These are phyloP conservation scores for Naganishia liquefaciens DNA, from an alignment of 1,284 basidiomycete species.

Conservation along the genomic window DNA sequence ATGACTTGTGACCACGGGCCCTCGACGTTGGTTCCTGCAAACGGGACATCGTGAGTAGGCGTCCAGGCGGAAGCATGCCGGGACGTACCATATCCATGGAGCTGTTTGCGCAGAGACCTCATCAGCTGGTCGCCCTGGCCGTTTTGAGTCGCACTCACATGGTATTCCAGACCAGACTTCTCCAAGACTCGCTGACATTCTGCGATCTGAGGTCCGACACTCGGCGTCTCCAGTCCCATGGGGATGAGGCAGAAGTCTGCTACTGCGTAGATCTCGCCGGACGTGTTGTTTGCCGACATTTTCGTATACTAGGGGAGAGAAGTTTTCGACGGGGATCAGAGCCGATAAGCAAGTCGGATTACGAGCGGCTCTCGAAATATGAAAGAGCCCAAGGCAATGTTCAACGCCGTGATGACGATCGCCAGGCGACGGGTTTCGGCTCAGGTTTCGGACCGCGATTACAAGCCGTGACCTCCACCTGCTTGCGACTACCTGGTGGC, in stretches of 20 bases:
- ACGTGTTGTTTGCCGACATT: slow-evolving; percentile 5
- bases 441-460: too few species aligned
- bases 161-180: slow-evolving; percentile 75
- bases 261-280: slow-evolving; percentile 31
- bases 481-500: too few species aligned
- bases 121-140: background rate
- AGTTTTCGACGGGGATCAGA: too few species aligned
- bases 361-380: too few species aligned
- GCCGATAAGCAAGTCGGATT: too few species aligned
- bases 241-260: slow-evolving; percentile 53
- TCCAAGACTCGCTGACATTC: slow-evolving; percentile 75
- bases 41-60: background rate
- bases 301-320: background rate
- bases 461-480: too few species aligned
- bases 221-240: slow-evolving; percentile 50
- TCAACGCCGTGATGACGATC: background rate
- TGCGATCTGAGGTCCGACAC: slow-evolving; percentile 56
- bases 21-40: slow-evolving; percentile 79
- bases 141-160: slow-evolving; percentile 57
- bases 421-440: background rate
- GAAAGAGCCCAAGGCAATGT: too few species aligned
- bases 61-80: background rate
- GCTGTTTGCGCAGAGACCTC: background rate
- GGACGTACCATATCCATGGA: slow-evolving; percentile 20
- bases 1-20: slow-evolving; percentile 79